Evolutionary conservation across 225 moss, liverwort and hornwort species (phyloP).

Genomic region (Polytrichum commune): DNA sequence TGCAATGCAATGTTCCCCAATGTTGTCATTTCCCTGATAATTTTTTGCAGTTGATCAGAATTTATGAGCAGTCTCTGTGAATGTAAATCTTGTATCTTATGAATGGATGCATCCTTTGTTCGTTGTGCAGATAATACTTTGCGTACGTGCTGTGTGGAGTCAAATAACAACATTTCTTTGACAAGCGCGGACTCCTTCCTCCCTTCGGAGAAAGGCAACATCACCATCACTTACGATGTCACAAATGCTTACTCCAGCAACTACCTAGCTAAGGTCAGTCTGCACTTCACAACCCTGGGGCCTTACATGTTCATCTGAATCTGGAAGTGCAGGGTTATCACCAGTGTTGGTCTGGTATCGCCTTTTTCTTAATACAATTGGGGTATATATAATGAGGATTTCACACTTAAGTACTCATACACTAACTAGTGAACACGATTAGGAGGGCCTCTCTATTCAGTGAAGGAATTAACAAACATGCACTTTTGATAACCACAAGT

Average conservation of each 20-base stretch:
- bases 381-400: too few species aligned
- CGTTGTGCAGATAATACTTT: constrained; percentile 53
- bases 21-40: background rate
- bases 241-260: constrained; percentile 28
- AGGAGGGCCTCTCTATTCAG: too few species aligned
- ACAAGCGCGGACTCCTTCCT: constrained; percentile 17
- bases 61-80: background rate
- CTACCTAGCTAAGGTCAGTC: constrained; percentile 44
- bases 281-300: background rate
- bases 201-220: constrained; percentile 43
- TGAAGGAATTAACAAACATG: too few species aligned
- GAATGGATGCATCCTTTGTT: background rate
- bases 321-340: background rate
- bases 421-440: too few species aligned
- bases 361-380: too few species aligned
- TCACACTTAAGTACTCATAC: too few species aligned
- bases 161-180: constrained; percentile 26
- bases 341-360: too few species aligned
- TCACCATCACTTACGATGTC: constrained; percentile 70
- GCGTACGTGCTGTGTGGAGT: constrained; percentile 71
- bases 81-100: background rate
- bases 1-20: background rate
- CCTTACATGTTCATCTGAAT: background rate
- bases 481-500: too few species aligned
- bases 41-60: background rate